Conservation (phyloP, 139 green algal species). For the Chlorella sp. region DNA sequence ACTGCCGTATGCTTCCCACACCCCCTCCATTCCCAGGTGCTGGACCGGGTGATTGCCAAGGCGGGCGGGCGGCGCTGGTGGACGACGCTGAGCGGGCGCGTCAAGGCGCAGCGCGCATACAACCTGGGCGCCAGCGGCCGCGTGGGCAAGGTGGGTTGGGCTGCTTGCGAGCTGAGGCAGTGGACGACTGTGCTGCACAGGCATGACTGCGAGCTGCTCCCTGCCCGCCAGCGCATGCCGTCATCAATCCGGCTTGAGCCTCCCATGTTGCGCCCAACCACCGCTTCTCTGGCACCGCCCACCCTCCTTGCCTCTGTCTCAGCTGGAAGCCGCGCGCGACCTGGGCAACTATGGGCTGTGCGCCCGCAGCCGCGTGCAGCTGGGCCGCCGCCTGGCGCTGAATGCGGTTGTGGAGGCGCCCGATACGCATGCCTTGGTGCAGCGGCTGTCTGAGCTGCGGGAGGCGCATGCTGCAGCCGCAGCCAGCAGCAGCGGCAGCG, state of each 20-base stretch:
- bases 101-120: constrained; percentile 55
- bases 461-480: background rate
- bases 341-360: constrained; percentile 60
- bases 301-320: background rate
- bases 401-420: constrained; percentile 53
- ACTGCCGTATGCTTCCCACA: background rate
- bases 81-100: constrained; percentile 56
- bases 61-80: constrained; percentile 66
- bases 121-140: constrained; percentile 9
- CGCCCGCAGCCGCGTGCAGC: constrained; percentile 27
- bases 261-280: background rate
- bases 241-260: background rate
- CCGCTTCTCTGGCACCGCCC: background rate
- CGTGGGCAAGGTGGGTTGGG: background rate
- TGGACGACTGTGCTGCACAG: background rate
- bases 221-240: background rate
- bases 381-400: constrained; percentile 41
- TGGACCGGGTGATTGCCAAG: constrained; percentile 71
- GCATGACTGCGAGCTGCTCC: background rate
- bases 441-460: background rate
- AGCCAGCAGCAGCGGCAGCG: background rate
- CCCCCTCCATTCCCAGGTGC: constrained; percentile 54
- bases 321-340: constrained; percentile 53
- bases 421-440: constrained; percentile 20
- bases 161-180: too few relatives aligned